These are phyloP conservation scores for Hyaloscypha finlandica DNA, from an alignment of 495 filamentous ascomycete genomes.

Conservation along the genomic window DNA sequence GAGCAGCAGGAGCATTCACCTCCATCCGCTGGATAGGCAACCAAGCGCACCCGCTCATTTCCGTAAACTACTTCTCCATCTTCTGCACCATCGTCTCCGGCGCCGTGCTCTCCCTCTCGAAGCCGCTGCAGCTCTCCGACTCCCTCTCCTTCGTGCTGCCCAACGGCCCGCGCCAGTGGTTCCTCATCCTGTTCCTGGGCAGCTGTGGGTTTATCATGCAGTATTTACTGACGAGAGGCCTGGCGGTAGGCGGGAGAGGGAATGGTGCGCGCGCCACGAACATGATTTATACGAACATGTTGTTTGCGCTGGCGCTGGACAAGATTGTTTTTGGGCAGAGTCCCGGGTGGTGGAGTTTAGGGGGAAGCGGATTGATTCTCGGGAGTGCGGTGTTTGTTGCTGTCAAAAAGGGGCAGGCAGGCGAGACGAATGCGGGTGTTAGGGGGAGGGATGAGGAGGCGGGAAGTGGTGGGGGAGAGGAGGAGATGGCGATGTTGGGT, in stretches of 20 bases:
- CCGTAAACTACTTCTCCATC: conserved; percentile 81
- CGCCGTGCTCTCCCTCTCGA: conserved; percentile 53
- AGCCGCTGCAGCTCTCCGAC: conserved; percentile 39
- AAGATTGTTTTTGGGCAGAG: conserved; percentile 72
- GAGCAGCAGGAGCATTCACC: conserved; percentile 75
- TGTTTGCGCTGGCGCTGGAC: conserved; percentile 87
- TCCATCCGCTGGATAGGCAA: conserved; percentile 83
- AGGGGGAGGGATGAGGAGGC: conserved; percentile 35
- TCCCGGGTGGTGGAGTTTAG: conserved; percentile 65
- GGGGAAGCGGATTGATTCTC: conserved; percentile 78
- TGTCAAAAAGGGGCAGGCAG: conserved; percentile 45
- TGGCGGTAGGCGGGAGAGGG: conserved; percentile 61
- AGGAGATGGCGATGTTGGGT: conserved; percentile 22
- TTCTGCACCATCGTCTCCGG: conserved; percentile 69
- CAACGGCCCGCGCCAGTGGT: conserved; percentile 63
- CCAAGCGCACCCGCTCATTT: conserved; percentile 80
- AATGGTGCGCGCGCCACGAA: conserved; percentile 73
- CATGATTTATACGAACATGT: conserved; percentile 91
- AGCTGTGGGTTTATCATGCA: conserved; percentile 84
- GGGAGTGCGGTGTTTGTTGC: conserved; percentile 81
- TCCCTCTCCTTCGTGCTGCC: conserved; percentile 46
- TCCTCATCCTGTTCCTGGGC: conserved; percentile 66
- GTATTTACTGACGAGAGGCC: conserved; percentile 79
- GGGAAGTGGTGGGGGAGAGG: conserved; percentile 46
- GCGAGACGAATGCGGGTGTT: conserved; percentile 29